A percentile compares a stretch with the other conserved stretches of the same genome.
phyloP scores from a whole-genome alignment of 2,329 filamentous ascomycete genomes.

The Aureobasidium namibiae region DNA sequence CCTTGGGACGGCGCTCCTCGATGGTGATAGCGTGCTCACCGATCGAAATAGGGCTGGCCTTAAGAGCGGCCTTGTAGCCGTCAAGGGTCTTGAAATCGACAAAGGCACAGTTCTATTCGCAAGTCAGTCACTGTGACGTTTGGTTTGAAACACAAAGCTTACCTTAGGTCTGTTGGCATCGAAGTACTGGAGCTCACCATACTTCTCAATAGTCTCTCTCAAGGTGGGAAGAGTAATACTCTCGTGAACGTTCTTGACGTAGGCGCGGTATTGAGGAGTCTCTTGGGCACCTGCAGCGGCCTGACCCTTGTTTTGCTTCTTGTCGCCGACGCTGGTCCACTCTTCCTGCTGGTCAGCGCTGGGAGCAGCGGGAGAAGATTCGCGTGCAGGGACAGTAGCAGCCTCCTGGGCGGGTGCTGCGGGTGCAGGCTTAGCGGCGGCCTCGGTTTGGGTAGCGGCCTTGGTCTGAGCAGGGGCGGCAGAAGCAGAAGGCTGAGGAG shows the following conservation, averaged over 20 bases:
- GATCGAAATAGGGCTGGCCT: constrained; percentile 77
- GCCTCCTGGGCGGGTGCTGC: constrained; percentile 18
- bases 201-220: constrained; percentile 60
- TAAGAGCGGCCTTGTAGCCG: constrained; percentile 74
- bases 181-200: constrained; percentile 56
- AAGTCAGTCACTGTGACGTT: background rate
- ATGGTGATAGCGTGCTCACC: constrained; percentile 76
- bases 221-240: constrained; percentile 72
- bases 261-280: constrained; percentile 69
- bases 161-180: constrained; percentile 69
- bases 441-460: constrained; percentile 18
- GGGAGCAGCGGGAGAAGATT: constrained; percentile 25
- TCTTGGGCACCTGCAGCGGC: constrained; percentile 59
- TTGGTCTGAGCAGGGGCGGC: constrained; percentile 25
- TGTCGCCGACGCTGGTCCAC: constrained; percentile 79
- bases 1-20: constrained; percentile 70
- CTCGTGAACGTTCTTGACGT: constrained; percentile 92
- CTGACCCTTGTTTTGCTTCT: constrained; percentile 70
- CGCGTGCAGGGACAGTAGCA: constrained; percentile 27
- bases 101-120: constrained; percentile 79
- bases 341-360: constrained; percentile 48
- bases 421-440: constrained; percentile 24
- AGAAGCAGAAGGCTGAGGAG: constrained; percentile 19
- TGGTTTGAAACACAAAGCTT: constrained; percentile 16
- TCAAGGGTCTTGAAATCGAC: constrained; percentile 80